Evolutionary conservation across 2,329 filamentous ascomycete species (phyloP), one percentile per base, ranked within the genome.

Genomic region (Fusarium nisikadoi): DNA sequence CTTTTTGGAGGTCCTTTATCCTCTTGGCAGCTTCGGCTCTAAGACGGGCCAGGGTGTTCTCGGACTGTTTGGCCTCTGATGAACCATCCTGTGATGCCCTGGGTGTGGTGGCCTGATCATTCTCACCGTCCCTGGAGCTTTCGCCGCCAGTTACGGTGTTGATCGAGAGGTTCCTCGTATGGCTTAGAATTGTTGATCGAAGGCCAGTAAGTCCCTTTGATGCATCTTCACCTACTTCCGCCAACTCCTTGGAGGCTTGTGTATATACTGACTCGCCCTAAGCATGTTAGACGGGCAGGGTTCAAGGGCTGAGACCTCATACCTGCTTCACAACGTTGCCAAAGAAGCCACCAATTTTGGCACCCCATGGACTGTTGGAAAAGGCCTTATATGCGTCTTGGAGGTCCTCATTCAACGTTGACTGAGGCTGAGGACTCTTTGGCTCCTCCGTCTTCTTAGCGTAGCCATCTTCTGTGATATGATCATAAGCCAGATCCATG

Each of bases 401-500:
- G 71, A 99, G 88, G 79, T 99, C 96, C 75, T 90, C 88, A 79
- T 97, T 97, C 75, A 99, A 88, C 57, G 91, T 89, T 62, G 83
- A 80, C 72, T 85, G 82, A 55, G 82, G 77, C 59, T 83, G 79
- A 53, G 85, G 81, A 46, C 84, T 82, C 46, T 84, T 83, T 41
- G 77, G 61, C 71, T 86, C 84, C 69, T 91, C 86, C 27, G 70
- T 72, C 65, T 77, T 76, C 76, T 90, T 88, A 42, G 89, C 86
- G 70, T 93, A 88, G 56, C 90, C 88, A 81, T 96, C 92, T 84
- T 97, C 94, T 80, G 94, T 91, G 78, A 98, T 97, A 82, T 97
- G 94, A 80, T 99, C 96, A 88, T 98, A 99, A 47, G 95, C 95
- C 79, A 97, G 87, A 89, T 99, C 96, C 96, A 99, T 98, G 73